A percentile compares a stretch with the other conserved stretches of the same genome.
Evolutionary conservation across 2,329 filamentous ascomycete species (phyloP).

Genomic region (Fusarium chuoi): DNA sequence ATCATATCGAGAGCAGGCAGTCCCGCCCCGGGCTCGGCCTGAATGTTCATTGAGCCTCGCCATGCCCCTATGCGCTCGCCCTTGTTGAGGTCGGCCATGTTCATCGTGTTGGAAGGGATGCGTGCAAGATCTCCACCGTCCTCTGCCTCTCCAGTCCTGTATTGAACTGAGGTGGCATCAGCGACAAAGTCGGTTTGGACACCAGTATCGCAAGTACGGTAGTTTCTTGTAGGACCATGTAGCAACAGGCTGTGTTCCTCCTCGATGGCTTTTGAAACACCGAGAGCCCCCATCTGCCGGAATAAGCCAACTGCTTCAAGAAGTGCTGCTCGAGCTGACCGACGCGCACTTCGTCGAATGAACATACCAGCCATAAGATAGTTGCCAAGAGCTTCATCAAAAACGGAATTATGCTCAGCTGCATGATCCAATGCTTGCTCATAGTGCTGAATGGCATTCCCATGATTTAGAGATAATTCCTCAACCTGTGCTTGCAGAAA

Average conservation of each 20-base stretch:
- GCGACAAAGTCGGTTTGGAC: constrained; percentile 78
- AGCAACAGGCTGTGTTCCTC: constrained; percentile 75
- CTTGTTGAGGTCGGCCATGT: constrained; percentile 58
- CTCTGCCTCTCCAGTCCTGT: constrained; percentile 58
- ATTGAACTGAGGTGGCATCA: constrained; percentile 64
- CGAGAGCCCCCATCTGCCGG: constrained; percentile 74
- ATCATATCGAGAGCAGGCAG: constrained; percentile 85
- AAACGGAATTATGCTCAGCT: constrained; percentile 70
- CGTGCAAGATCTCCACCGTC: constrained; percentile 56
- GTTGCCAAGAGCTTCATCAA: constrained; percentile 79
- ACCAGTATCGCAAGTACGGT: constrained; percentile 68
- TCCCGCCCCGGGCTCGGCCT: constrained; percentile 67
- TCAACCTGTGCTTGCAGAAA: constrained; percentile 75
- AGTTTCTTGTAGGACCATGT: constrained; percentile 67
- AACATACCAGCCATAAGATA: constrained; percentile 80
- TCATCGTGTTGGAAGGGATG: constrained; percentile 53
- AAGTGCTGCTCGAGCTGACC: constrained; percentile 76
- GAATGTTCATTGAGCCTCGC: constrained; percentile 67
- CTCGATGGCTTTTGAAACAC: constrained; percentile 74
- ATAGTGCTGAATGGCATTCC: constrained; percentile 69
- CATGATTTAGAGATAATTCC: constrained; percentile 69
- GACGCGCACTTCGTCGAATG: constrained; percentile 69
- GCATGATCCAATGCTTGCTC: constrained; percentile 79
- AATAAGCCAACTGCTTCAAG: constrained; percentile 75
- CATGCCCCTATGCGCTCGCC: constrained; percentile 71